phyloP scores from a whole-genome alignment of 768 basidiomycete genomes.

The Kwoniella bestiolae region DNA sequence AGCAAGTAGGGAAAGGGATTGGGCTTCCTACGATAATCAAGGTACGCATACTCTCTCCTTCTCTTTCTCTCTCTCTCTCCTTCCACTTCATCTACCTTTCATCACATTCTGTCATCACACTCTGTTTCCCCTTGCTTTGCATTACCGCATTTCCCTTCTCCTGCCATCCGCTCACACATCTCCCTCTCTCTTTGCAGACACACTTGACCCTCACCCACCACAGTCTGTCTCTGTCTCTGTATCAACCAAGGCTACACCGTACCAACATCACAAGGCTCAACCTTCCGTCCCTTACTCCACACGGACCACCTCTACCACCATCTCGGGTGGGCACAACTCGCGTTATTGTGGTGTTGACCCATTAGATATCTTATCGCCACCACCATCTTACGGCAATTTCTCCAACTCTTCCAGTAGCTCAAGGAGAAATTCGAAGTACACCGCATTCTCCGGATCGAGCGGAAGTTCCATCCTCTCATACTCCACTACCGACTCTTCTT shows the following conservation, averaged over 20 bases:
- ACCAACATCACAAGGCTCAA: slow-evolving; percentile 23
- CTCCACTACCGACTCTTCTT: slow-evolving; percentile 33
- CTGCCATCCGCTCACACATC: too few relatives aligned
- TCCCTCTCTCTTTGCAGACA: too few relatives aligned
- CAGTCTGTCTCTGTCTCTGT: neutral
- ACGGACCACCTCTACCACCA: slow-evolving; percentile 22
- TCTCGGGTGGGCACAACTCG: slow-evolving; percentile 7
- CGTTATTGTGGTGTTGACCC: slow-evolving; percentile 8
- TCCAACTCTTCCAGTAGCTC: slow-evolving; percentile 10
- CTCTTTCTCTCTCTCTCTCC: neutral
- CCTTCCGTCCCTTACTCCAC: slow-evolving; percentile 38
- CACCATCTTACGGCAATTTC: slow-evolving; percentile 13
- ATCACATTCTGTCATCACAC: neutral
- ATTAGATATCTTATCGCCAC: slow-evolving; percentile 18
- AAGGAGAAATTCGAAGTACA: slow-evolving; percentile 36
- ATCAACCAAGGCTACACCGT: neutral
- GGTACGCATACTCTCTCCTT: slow-evolving; percentile 11
- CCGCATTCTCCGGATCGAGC: slow-evolving; percentile 33
- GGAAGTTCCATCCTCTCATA: slow-evolving; percentile 28
- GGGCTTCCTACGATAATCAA: slow-evolving; percentile 23
- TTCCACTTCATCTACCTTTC: slow-evolving; percentile 4
- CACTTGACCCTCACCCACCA: slow-evolving; percentile 12
- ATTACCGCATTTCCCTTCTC: neutral
- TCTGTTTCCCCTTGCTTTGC: neutral
- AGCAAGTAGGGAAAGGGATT: slow-evolving; percentile 18